Evolutionary conservation across 1,284 basidiomycete species (phyloP).

Genomic region (Heterobasidion irregulare): DNA sequence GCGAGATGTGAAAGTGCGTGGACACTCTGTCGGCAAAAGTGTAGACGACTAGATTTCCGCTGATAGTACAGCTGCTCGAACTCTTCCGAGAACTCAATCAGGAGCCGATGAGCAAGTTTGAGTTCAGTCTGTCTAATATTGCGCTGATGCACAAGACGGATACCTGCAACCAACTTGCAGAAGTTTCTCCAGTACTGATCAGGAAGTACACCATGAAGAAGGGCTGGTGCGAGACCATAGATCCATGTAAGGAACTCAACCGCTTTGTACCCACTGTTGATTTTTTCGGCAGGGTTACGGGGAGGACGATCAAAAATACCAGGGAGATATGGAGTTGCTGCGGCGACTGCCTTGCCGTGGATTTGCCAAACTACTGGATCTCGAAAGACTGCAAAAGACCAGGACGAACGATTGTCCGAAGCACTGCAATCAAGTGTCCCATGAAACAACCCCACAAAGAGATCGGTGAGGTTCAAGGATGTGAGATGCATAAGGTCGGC

Average conservation of each 20-base stretch:
- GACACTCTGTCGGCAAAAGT: neutral
- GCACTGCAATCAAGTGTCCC: slow-evolving; percentile 17
- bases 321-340: slow-evolving; percentile 20
- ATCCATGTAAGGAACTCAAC: slow-evolving; percentile 8
- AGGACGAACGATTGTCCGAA: slow-evolving; percentile 14
- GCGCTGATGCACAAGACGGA: slow-evolving; percentile 11
- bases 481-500: slow-evolving; percentile 30
- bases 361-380: slow-evolving; percentile 15
- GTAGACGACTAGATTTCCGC: neutral
- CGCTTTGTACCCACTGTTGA: slow-evolving; percentile 5
- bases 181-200: slow-evolving; percentile 11
- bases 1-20: neutral
- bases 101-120: neutral
- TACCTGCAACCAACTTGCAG: slow-evolving; percentile 11
- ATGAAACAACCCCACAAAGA: slow-evolving; percentile 21
- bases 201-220: slow-evolving; percentile 10
- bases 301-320: slow-evolving; percentile 24
- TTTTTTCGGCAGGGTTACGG: no score
- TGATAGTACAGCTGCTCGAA: slow-evolving; percentile 1
- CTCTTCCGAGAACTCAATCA: slow-evolving; percentile 5
- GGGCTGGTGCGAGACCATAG: slow-evolving; percentile 6
- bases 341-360: slow-evolving; percentile 21
- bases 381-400: slow-evolving; percentile 24
- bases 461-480: slow-evolving; percentile 20
- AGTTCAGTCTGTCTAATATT: slow-evolving; percentile 6